Base-by-base conservation (phyloP, 331 rosid genomes). In the Malus hybrid region DNA sequence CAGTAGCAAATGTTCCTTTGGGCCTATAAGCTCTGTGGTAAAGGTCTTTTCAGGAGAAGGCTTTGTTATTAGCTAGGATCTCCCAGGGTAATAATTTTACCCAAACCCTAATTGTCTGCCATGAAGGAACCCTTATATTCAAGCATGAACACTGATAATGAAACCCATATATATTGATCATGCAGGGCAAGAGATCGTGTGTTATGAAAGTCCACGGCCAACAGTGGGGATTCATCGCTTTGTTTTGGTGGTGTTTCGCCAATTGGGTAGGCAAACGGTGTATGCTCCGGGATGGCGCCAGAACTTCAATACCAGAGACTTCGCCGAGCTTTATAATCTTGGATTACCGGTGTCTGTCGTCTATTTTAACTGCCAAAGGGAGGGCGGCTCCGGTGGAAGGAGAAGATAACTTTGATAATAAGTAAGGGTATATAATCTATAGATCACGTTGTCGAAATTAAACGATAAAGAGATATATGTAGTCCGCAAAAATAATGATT, bases 261-360 rank as follows among this genome's bases (percentile, higher is more conserved):
- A 93, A 67, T 76, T 81, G 6, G 89, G 93, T 36, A 84, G 98
- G 73, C 91, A 93, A 20, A 88, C 93, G 0, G 97, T 93, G 61
- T 89, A 89, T 56, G 97, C 97, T 44, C 96, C 98, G 0, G 96
- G 88, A 39, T 91, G 98, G 98, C 86, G 98, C 46, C 98, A 91
- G 14, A 89, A 93, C 65, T 93, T 93, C 79, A 93, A 84, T 24
- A 91, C 91, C 1, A 84, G 71, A 85, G 93, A 88, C 70, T 93
- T 93, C 52, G 93, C 98, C 48, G 90, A 84, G 76, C 91, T 88
- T 32, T 89, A 93, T 82, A 91, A 93, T 71, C 96, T 93, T n/a
- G 97, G 96, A 15, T 70, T 75, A 29, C 97, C 98, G 0, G 96
- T 89, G 28, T 87, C 98, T 1, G 91, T 93, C 3, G 84, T 87